Base-by-base conservation (phyloP, 2,329 filamentous ascomycete species). In the Cordyceps cicadae region DNA sequence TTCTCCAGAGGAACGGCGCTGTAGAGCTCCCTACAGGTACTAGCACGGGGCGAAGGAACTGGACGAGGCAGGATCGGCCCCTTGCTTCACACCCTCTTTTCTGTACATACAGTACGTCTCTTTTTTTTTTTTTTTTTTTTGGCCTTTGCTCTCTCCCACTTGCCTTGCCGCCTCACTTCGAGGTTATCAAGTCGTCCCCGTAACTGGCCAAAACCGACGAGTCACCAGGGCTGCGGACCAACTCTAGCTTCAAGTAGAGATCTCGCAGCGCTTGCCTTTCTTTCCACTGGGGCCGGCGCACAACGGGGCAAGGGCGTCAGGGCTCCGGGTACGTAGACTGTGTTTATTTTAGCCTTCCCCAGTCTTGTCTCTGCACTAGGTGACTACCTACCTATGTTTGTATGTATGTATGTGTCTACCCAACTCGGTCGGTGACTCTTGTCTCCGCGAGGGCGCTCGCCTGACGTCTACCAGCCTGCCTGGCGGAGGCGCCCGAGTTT, bases 21-120 rank as follows among this genome's bases (percentile, higher is more conserved):
- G 46, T 59, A 21, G 14, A n/a, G 11, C 56, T 59, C 56, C 56
- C 26, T 37, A 52, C 46, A 51, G n/a, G 48, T 51, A 52, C 56
- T 59, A 59, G 48, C 56, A 52, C 37, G 29, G 26, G 24, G 32
- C 37, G 56, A 37, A 37, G 8, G 9, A 14, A 37, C 34, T 37
- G 34, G 34, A 37, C 8, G 14, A 11, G 11, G 34, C 5, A 46
- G 34, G 14, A n/a, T 24, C 14, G 32, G 24, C 24, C 24, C 7
- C 34, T 17, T 32, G 17, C 51, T 45, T 37, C 26, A 56, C 54
- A 56, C 54, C 54, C 34, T 26, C 54, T 48, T 34, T 37, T 37
- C 34, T 37, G 34, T 37, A 37, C 24, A 4, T 24, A 24, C 24
- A 24, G n/a, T 24, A 24, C 11, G 34, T 37, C 34, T 37, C 34